These are phyloP conservation scores for Gastrolobium villosum DNA, from an alignment of 306 rosid genomes.

Conservation along the genomic window DNA sequence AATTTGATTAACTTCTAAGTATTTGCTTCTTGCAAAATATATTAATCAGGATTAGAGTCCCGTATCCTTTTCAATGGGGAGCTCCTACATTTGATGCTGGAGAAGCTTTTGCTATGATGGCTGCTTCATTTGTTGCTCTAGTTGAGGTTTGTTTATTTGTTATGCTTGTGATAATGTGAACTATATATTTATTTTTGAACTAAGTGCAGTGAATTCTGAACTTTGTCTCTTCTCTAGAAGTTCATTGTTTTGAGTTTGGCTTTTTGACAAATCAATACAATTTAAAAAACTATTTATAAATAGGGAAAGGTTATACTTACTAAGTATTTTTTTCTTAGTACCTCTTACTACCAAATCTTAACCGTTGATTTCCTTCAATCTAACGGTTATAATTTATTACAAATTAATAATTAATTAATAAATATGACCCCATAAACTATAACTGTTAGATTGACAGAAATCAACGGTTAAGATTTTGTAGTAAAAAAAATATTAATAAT, in stretches of 20 bases:
- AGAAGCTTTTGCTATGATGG: constrained; percentile 98
- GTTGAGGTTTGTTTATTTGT: constrained; percentile 71
- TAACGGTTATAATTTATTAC: too few species aligned
- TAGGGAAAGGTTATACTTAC: too few species aligned
- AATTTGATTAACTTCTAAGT: constrained; percentile 29
- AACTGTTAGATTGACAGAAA: too few species aligned
- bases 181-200: constrained; percentile 20
- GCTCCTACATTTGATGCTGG: constrained; percentile 96
- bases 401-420: too few species aligned
- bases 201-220: constrained; percentile 24
- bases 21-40: constrained; percentile 24
- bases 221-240: constrained; percentile 9
- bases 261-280: too few species aligned
- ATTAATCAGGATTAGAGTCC: constrained; percentile 81
- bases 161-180: constrained; percentile 8
- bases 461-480: too few species aligned
- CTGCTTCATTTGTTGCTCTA: constrained; percentile 88
- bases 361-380: too few species aligned
- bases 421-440: too few species aligned
- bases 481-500: too few species aligned
- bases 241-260: background rate
- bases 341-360: too few species aligned
- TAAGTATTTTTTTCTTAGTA: too few species aligned
- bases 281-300: too few species aligned
- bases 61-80: constrained; percentile 99